These are phyloP conservation scores for Comarum palustre DNA, from an alignment of 306 rosid genomes.

Conservation along the genomic window DNA sequence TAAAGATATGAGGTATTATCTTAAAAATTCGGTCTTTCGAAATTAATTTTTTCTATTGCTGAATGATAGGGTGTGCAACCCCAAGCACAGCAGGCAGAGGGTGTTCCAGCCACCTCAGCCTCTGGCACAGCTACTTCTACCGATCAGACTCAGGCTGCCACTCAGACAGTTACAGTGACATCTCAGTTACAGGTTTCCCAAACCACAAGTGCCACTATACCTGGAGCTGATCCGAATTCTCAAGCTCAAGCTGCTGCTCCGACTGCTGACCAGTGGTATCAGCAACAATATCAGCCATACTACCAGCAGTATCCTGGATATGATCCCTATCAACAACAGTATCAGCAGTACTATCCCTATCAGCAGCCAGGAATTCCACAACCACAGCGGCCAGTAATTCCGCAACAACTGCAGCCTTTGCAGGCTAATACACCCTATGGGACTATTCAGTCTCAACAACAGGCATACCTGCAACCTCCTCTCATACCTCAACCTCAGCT, in stretches of 20 bases:
- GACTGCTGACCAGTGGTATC: constrained; percentile 85
- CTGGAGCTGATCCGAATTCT: constrained; percentile 62
- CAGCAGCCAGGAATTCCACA: constrained; percentile 14
- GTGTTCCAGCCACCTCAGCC: constrained; percentile 48
- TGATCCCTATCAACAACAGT: constrained; percentile 85
- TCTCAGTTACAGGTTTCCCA: constrained; percentile 61
- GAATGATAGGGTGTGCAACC: constrained; percentile 70
- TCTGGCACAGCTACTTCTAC: constrained; percentile 40
- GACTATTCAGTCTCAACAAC: constrained; percentile 40
- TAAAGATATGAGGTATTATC: neutral
- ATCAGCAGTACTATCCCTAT: constrained; percentile 80
- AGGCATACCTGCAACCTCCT: constrained; percentile 30
- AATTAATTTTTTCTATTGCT: constrained; percentile 22
- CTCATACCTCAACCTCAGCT: constrained; percentile 33
- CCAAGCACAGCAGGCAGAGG: constrained; percentile 56
- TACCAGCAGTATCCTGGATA: constrained; percentile 92
- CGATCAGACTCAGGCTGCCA: constrained; percentile 48
- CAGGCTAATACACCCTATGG: constrained; percentile 44
- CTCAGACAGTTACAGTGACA: constrained; percentile 37
- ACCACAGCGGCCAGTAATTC: constrained; percentile 46
- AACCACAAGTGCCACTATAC: constrained; percentile 38
- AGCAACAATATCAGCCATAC: constrained; percentile 84
- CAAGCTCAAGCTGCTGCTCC: constrained; percentile 58
- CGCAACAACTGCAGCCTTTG: constrained; percentile 48
- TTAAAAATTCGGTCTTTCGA: constrained; percentile 15